Evolutionary conservation across 1,139 yeast species (phyloP), one percentile per base, ranked within the genome.

Genomic region (Candida gigantensis): DNA sequence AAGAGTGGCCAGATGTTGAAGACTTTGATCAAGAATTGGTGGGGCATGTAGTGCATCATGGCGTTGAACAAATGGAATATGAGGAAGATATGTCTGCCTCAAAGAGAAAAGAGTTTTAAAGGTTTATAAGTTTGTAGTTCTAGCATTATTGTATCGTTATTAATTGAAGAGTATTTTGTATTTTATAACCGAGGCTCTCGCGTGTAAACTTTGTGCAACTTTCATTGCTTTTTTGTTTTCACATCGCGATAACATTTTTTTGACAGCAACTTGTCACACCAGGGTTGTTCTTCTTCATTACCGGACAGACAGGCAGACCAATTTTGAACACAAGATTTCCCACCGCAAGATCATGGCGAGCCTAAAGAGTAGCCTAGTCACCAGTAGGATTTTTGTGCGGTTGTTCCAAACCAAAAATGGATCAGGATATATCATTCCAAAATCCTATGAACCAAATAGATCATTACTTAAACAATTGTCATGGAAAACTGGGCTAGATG

Each of bases 1-100:
- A 84, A 61, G 76, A 77, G 45, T 68, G 59, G 56, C 69, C 61
- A 35, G 73, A 81, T 19, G 87, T 81, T 32, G 89, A 82, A 45
- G 72, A 76, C 46, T 84, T 84, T 54, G 83, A 77, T 42, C 68
- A 61, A 36, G 72, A 68, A 37, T 49, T 69, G 39, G 53, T 52
- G 35, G 70, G 72, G n/a, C 59, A 56, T 42, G 50, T 53, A 16
- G 53, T 60, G 6, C 60, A 57, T 37, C 54, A 53, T 15, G 67
- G 59, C 2, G 28, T 51, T 8, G 56, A 43, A 23, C 13, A 15
- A 17, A 28, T 17, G 18, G 40, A 35, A 11, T 10, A 36, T 17
- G 12, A 7, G 11, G 28, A 25, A 9, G 28, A 25, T 5, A 10
- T 10, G 3, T 4, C 12, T 3, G 12, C 13, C n/a, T 23, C 13